Evolutionary conservation across 768 basidiomycete species (phyloP).

Genomic region (Pisolithus tinctorius): DNA sequence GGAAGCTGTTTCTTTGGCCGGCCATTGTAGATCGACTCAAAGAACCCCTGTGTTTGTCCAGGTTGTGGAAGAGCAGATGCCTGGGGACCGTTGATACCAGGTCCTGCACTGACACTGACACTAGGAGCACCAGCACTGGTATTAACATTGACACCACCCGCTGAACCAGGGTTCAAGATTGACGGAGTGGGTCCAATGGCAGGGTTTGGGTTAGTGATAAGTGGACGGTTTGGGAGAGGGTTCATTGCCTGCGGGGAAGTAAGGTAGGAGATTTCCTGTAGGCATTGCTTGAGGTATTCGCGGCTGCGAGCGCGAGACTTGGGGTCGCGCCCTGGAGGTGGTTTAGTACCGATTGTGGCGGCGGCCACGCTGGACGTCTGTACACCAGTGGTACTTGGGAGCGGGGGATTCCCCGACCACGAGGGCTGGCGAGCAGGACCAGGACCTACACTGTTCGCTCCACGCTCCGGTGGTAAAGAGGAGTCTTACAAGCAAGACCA

Average conservation of each 20-base stretch:
- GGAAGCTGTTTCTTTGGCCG: conserved; percentile 77
- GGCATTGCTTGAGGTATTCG: conserved; percentile 97
- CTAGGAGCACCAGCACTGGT: not conserved
- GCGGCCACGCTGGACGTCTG: conserved; percentile 27
- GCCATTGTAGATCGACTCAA: conserved; percentile 72
- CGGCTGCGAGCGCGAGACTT: conserved; percentile 91
- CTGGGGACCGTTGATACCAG: conserved; percentile 14
- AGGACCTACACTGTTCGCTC: conserved; percentile 52
- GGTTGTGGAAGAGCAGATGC: conserved; percentile 8
- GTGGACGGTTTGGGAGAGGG: conserved; percentile 83
- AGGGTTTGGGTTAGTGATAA: conserved; percentile 46
- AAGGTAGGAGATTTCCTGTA: conserved; percentile 96
- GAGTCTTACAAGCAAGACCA: conserved; percentile 43
- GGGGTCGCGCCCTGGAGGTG: conserved; percentile 82
- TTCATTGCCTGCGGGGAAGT: conserved; percentile 98
- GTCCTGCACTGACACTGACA: not conserved
- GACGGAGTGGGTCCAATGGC: conserved; percentile 16
- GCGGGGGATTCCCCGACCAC: conserved; percentile 45
- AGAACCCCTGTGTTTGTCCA: conserved; percentile 33
- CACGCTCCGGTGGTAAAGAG: conserved; percentile 63
- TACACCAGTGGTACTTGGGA: not conserved
- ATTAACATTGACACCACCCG: conserved; percentile 9
- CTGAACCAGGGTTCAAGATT: conserved; percentile 11
- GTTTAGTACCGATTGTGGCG: conserved; percentile 54
- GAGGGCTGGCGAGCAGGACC: conserved; percentile 47